Evolutionary conservation across 192 early-diverging fungal species (phyloP), one percentile per base, ranked within the genome.

Genomic region (Lunasporangiospora selenospora): DNA sequence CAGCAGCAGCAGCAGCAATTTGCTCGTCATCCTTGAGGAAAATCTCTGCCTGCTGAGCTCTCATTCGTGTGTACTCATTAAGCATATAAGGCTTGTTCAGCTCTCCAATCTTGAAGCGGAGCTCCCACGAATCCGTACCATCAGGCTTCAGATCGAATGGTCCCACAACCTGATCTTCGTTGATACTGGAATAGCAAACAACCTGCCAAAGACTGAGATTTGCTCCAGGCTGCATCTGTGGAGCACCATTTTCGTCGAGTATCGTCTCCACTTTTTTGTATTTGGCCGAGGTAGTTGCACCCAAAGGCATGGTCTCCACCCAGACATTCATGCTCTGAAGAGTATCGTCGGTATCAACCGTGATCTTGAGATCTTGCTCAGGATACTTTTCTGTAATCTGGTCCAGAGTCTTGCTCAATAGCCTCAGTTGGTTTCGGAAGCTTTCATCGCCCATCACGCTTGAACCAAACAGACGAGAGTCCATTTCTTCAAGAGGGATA

Each of bases 401-500:
- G 38, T 92, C 84, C 21, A 97, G 60, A 0, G 93, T 62, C 29
- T 79, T 67, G 40, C 89, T 78, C 44, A 95, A 76, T 30, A 93
- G 26, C 16, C 86, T 64, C 11, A 94, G 34, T 10, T 86, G 71
- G 10, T 84, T 65, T 40, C 58, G 75, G 78, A 98, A 98, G 24
- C 85, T 80, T 33, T 89, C 81, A 38, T 88, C 83, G 2, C 89
- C 96, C 42, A 86, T 89, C 12, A 62, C 55, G 36, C 70, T 70
- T 50, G 83, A 87, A 30, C 94, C 92, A 78, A 85, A 96, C 19
- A 98, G 54, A 0, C 84, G 75, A 6, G 70, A 48, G 65, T 98
- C 94, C 89, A 98, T 95, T 56, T 93, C 87, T 31, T 87, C 84
- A 27, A 92, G 65, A 5, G 88, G 78, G 10, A 98, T 83, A 58